Evolutionary conservation across 2,329 filamentous ascomycete species (phyloP).

Genomic region (Coniochaeta hoffmannii): DNA sequence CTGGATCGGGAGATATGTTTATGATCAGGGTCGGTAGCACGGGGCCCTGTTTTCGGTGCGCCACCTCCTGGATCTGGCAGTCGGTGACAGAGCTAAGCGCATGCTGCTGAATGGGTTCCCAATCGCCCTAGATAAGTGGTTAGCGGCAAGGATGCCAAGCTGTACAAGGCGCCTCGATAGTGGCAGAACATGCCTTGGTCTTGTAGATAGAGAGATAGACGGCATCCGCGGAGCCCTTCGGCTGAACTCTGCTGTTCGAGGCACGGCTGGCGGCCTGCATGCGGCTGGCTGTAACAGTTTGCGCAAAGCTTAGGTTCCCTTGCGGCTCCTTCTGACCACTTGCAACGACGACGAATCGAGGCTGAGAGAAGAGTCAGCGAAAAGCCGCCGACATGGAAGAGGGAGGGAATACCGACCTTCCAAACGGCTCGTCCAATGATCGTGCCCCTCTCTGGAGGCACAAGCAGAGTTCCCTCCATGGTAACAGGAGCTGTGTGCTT

Average conservation of each 20-base stretch:
- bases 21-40: constrained; percentile 53
- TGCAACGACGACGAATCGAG: constrained; percentile 53
- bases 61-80: constrained; percentile 50
- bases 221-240: constrained; percentile 26
- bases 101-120: constrained; percentile 46
- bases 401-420: constrained; percentile 33
- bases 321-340: constrained; percentile 28
- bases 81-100: constrained; percentile 43
- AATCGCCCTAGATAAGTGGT: constrained; percentile 36
- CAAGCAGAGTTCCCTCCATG: constrained; percentile 43
- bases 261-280: constrained; percentile 25
- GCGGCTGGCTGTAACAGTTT: constrained; percentile 29
- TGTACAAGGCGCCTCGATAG: not conserved
- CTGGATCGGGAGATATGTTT: constrained; percentile 41
- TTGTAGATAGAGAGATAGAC: constrained; percentile 49
- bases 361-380: constrained; percentile 24
- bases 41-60: constrained; percentile 55
- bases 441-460: constrained; percentile 43
- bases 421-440: constrained; percentile 44
- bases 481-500: constrained; percentile 5
- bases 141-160: constrained; percentile 9
- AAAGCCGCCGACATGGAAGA: not conserved
- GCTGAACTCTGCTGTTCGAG: constrained; percentile 24
- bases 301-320: constrained; percentile 29
- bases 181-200: constrained; percentile 36